Base-by-base conservation (phyloP, 2,329 filamentous ascomycete species). In the Coniochaeta hoffmannii region DNA sequence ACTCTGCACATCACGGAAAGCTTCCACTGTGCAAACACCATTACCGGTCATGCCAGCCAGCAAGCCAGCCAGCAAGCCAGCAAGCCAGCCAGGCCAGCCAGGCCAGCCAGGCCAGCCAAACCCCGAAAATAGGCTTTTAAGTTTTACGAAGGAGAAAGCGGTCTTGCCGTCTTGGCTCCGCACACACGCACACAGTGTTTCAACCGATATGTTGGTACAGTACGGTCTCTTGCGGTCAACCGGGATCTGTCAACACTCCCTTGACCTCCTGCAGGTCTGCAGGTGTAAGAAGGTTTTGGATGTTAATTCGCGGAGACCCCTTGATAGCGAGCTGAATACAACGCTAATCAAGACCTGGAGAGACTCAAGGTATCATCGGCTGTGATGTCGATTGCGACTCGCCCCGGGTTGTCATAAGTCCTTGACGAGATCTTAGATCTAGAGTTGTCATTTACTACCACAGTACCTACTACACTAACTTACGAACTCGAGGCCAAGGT, bases 391-490 rank as follows among this genome's bases (percentile, higher is more conserved):
- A 51, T 34, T 51, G 15, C 49, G 31, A 51, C 49, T 51, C 32
- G 49, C 49, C 49, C 49, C 49, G 12, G 49, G 49, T 51, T 34
- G 28, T 51, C 49, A 28, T 46, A 28, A 34, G 26, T 32, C 28
- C 28, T 19, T 46, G 32, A 51, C 49, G 12, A 51, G 49, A 51
- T 51, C 49, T 51, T n/a, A 51, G 49, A 51, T 51, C 41, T 19
- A 41, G 19, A 32, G 12, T 12, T 32, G 30, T 12, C 30, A 7
- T 32, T 32, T n/a, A n/a, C n/a, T n/a, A n/a, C n/a, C 30, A 32
- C 30, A 32, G 30, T 32, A 12, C 30, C 30, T 32, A 32, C n/a
- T 32, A 32, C 30, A 32, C 30, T 32, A 32, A 7, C n/a, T n/a
- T n/a, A n/a, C n/a, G n/a, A n/a, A n/a, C n/a, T n/a, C n/a, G n/a